phyloP scores from a whole-genome alignment of 306 rosid genomes.

The Medicago arabica region DNA sequence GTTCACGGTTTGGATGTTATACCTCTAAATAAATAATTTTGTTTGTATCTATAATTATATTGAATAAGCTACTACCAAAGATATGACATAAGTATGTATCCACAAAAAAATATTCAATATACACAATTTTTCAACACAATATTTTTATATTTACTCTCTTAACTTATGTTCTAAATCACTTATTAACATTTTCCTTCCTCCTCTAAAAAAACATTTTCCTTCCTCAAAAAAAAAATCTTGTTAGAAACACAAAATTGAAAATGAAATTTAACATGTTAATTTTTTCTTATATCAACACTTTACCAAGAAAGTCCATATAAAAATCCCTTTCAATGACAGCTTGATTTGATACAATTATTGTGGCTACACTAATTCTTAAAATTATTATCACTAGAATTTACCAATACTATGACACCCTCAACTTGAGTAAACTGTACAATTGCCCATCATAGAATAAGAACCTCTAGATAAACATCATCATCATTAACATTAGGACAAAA shows the following conservation, averaged over 20 bases:
- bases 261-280: background rate
- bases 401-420: background rate
- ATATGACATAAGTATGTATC: too few species aligned
- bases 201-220: too few species aligned
- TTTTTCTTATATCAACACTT: background rate
- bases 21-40: too few species aligned
- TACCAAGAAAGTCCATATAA: background rate
- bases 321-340: background rate
- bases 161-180: too few species aligned
- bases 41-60: too few species aligned
- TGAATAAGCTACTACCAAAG: too few species aligned
- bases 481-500: background rate
- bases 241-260: background rate
- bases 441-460: constrained; percentile 18
- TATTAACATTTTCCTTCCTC: too few species aligned
- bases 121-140: too few species aligned
- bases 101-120: too few species aligned
- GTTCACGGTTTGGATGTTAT: too few species aligned
- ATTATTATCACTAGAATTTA: background rate
- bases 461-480: constrained; percentile 7
- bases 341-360: background rate
- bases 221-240: too few species aligned
- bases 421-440: background rate
- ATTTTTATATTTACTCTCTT: too few species aligned
- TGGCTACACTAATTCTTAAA: background rate